These are phyloP conservation scores for Sporothrix sp. DNA, from an alignment of 2,329 filamentous ascomycete genomes.

Conservation along the genomic window DNA sequence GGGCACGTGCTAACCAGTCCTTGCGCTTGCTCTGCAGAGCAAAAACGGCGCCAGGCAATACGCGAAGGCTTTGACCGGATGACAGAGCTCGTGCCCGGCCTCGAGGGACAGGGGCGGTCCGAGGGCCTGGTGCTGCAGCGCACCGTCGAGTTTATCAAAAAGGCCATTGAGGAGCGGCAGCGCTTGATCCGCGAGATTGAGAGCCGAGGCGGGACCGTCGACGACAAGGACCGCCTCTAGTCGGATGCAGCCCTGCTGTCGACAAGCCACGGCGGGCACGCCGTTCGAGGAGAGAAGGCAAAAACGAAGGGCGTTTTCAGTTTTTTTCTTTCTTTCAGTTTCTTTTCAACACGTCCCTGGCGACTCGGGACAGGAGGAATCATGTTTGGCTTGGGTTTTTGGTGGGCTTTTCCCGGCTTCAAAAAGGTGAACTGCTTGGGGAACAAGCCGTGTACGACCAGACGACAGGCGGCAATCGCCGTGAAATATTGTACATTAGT, in stretches of 20 bases:
- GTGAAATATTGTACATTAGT: background rate
- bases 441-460: background rate
- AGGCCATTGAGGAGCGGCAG: constrained; percentile 49
- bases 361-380: no score
- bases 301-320: background rate
- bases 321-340: background rate
- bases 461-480: background rate
- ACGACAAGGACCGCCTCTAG: constrained; percentile 24
- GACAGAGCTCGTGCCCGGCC: constrained; percentile 67
- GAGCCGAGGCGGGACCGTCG: constrained; percentile 44
- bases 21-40: constrained; percentile 20
- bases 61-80: constrained; percentile 75
- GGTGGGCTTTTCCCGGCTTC: no score
- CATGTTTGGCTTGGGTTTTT: no score
- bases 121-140: constrained; percentile 73
- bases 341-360: no score
- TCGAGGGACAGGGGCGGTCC: constrained; percentile 73
- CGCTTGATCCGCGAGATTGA: constrained; percentile 50
- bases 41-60: constrained; percentile 47
- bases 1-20: background rate
- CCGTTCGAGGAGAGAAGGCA: background rate
- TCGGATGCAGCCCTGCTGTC: no score
- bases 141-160: constrained; percentile 55
- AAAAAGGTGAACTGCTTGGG: no score
- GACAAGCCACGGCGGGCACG: background rate